Evolutionary conservation across 345 rosid species (phyloP).

Genomic region (Mallotus nudiflorus): DNA sequence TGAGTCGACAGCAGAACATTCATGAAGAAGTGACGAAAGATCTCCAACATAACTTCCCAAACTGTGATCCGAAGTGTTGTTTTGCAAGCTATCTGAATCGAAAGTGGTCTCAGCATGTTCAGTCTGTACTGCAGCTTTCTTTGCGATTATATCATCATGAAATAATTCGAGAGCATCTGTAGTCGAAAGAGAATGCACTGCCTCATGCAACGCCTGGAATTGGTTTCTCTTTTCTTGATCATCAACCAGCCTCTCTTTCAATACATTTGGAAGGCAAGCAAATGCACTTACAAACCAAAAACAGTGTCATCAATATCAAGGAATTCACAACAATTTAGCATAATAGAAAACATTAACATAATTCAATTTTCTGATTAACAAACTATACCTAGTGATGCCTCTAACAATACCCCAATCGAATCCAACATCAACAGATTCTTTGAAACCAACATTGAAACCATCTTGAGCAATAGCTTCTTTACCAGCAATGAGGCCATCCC

Average conservation of each 20-base stretch:
- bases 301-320: neutral
- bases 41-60: slow-evolving; percentile 42
- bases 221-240: slow-evolving; percentile 47
- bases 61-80: slow-evolving; percentile 26
- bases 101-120: slow-evolving; percentile 26
- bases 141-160: slow-evolving; percentile 35
- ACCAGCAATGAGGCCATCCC: slow-evolving; percentile 76
- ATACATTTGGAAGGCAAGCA: slow-evolving; percentile 53
- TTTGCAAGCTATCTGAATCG: slow-evolving; percentile 13
- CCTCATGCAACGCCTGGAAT: slow-evolving; percentile 42
- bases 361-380: neutral
- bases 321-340: neutral
- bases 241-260: slow-evolving; percentile 51
- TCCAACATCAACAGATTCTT: slow-evolving; percentile 59
- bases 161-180: slow-evolving; percentile 51
- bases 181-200: slow-evolving; percentile 51
- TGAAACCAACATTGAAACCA: slow-evolving; percentile 78
- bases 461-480: slow-evolving; percentile 73
- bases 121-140: slow-evolving; percentile 33
- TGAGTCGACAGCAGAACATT: slow-evolving; percentile 46
- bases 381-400: slow-evolving; percentile 72
- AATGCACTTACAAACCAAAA: slow-evolving; percentile 44
- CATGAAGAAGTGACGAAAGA: slow-evolving; percentile 54
- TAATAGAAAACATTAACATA: neutral
- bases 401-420: slow-evolving; percentile 72